A percentile compares a stretch with the other conserved stretches of the same genome.
phyloP scores from a whole-genome alignment of 768 basidiomycete species.

The Boletus rufocinnamomeus region DNA sequence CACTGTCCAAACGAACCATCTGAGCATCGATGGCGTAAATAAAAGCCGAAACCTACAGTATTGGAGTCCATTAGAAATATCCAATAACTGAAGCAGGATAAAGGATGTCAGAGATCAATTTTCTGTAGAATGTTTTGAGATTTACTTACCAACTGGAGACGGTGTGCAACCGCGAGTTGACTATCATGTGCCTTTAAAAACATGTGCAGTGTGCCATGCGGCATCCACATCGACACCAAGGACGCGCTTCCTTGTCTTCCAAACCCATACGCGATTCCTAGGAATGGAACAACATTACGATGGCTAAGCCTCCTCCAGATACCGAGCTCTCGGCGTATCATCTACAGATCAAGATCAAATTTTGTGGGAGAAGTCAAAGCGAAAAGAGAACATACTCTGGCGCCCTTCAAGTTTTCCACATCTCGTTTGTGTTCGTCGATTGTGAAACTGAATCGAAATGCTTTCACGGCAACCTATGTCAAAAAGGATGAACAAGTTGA shows the following conservation, averaged over 20 bases:
- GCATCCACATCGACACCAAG: conserved; percentile 15
- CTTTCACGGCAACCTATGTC: conserved; percentile 12
- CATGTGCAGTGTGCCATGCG: conserved; percentile 4
- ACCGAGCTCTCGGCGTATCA: conserved; percentile 9
- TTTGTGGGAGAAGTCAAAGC: neutral
- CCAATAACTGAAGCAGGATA: neutral
- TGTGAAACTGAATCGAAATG: conserved; percentile 9
- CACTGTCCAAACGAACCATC: neutral
- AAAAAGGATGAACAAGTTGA: neutral
- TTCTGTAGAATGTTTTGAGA: too few relatives aligned
- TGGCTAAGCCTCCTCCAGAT: conserved; percentile 9
- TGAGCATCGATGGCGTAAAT: neutral
- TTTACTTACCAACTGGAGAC: conserved; percentile 10
- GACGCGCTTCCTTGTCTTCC: conserved; percentile 4
- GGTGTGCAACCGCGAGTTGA: conserved; percentile 1
- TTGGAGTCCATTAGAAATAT: conserved; percentile 9
- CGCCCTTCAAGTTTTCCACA: neutral
- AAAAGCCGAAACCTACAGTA: neutral
- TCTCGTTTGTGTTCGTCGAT: neutral
- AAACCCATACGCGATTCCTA: conserved; percentile 6
- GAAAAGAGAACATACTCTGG: conserved; percentile 8
- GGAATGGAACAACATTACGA: conserved; percentile 6
- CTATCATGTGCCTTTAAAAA: neutral
- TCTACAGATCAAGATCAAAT: neutral
- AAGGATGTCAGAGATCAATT: neutral